Conservation (phyloP, 805 yeast species). For the Suhomyces prunicola region DNA sequence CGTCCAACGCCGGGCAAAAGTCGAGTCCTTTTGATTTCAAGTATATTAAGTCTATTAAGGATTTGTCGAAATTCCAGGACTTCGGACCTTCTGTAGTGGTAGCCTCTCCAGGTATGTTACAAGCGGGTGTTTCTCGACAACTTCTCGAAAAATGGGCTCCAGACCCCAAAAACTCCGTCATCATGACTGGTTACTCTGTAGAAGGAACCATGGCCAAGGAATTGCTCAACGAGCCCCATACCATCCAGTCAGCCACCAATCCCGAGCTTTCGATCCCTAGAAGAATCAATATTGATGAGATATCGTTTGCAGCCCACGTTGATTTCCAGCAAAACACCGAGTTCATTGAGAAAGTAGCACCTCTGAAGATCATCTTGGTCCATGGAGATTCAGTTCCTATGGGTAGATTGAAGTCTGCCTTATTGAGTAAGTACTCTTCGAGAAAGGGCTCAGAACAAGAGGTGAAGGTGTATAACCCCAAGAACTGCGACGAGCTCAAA, state of each 20-base stretch:
- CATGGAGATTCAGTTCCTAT: slow-evolving; percentile 98
- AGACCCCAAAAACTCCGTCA: slow-evolving; percentile 81
- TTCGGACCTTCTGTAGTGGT: slow-evolving; percentile 94
- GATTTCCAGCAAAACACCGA: slow-evolving; percentile 91
- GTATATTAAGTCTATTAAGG: slow-evolving; percentile 73
- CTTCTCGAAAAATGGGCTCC: slow-evolving; percentile 96
- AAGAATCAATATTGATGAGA: slow-evolving; percentile 82
- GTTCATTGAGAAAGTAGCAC: slow-evolving; percentile 84
- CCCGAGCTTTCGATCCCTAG: slow-evolving; percentile 86
- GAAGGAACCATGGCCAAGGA: slow-evolving; percentile 98
- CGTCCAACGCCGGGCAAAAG: slow-evolving; percentile 33
- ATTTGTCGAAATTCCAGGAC: slow-evolving; percentile 83
- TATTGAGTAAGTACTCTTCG: slow-evolving; percentile 78
- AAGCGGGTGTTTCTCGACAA: slow-evolving; percentile 90
- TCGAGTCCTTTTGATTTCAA: slow-evolving; percentile 87
- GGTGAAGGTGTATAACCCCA: slow-evolving; percentile 87
- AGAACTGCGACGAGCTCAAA: slow-evolving; percentile 77
- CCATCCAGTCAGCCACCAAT: slow-evolving; percentile 79
- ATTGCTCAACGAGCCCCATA: slow-evolving; percentile 80
- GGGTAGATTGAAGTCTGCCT: slow-evolving; percentile 94
- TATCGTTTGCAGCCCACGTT: slow-evolving; percentile 99
- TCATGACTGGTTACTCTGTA: slow-evolving; percentile 94
- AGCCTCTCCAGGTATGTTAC: slow-evolving; percentile 98
- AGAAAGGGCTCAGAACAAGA: slow-evolving; percentile 85
- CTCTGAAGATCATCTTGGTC: slow-evolving; percentile 81